Conservation (phyloP, 331 rosid species). For the Rhamnella rubrinervis region DNA sequence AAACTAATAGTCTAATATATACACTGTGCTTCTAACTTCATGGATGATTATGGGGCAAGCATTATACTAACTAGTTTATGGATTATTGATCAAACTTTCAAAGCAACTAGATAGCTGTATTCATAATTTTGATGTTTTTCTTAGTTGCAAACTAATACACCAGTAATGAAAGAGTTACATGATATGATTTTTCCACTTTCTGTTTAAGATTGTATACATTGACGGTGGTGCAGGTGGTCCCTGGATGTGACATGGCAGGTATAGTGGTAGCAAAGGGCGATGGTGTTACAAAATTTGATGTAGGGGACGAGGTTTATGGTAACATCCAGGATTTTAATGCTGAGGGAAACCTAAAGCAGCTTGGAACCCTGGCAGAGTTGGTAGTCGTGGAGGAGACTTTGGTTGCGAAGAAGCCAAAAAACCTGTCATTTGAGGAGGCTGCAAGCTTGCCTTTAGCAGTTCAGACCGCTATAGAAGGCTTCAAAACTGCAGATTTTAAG, state of each 20-base stretch:
- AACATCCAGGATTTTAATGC: conserved; percentile 42
- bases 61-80: too few relatives aligned
- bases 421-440: conserved; percentile 47
- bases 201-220: not conserved
- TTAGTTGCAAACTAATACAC: too few relatives aligned
- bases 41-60: too few relatives aligned
- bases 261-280: conserved; percentile 31
- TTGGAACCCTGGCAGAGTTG: conserved; percentile 44
- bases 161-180: too few relatives aligned
- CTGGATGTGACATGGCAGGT: conserved; percentile 56
- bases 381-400: conserved; percentile 40
- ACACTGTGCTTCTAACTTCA: too few relatives aligned
- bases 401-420: conserved; percentile 32
- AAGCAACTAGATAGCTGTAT: too few relatives aligned
- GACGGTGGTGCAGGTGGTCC: conserved; percentile 33
- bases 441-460: conserved; percentile 48
- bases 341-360: conserved; percentile 31
- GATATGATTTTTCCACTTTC: not conserved
- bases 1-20: not conserved
- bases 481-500: conserved; percentile 26
- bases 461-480: conserved; percentile 48
- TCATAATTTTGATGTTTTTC: too few relatives aligned
- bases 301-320: conserved; percentile 45
- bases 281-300: conserved; percentile 24
- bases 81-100: too few relatives aligned